phyloP scores from a whole-genome alignment of 1,284 basidiomycete species.

The Sporisorium reilianum region DNA sequence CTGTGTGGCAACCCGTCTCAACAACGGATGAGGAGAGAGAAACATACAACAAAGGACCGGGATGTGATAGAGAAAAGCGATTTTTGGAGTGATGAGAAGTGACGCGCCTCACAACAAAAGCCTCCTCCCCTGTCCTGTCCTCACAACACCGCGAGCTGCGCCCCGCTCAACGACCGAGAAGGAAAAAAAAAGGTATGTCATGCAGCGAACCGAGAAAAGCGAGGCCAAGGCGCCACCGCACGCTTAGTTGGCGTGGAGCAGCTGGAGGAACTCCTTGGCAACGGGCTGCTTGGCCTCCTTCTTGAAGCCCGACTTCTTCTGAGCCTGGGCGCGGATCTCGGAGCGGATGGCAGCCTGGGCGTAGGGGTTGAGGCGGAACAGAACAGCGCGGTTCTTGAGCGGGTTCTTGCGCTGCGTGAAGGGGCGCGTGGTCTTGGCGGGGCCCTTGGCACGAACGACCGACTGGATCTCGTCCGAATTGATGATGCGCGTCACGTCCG shows the following conservation, averaged over 20 bases:
- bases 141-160: constrained; percentile 1
- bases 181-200: constrained; percentile 19
- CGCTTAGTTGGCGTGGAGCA: constrained; percentile 72
- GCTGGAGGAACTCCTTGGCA: constrained; percentile 86
- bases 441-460: constrained; percentile 87
- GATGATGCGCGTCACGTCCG: constrained; percentile 97
- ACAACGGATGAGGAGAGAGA: background rate
- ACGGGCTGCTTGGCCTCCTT: constrained; percentile 73
- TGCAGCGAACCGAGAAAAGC: constrained; percentile 18
- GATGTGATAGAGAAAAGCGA: constrained; percentile 6
- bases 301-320: constrained; percentile 62
- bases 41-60: constrained; percentile 46
- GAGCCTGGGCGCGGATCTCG: constrained; percentile 64
- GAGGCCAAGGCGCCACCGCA: background rate
- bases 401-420: constrained; percentile 99
- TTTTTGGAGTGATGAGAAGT: constrained; percentile 10
- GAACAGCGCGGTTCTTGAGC: constrained; percentile 86
- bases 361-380: constrained; percentile 99
- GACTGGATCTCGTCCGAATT: constrained; percentile 77
- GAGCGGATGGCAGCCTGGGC: constrained; percentile 74
- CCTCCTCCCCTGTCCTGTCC: background rate
- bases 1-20: background rate
- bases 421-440: constrained; percentile 86
- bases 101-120: constrained; percentile 8
- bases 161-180: too few species aligned